These are phyloP conservation scores for Kodamaea nitidulidarum DNA, from an alignment of 805 yeast species.

Conservation along the genomic window DNA sequence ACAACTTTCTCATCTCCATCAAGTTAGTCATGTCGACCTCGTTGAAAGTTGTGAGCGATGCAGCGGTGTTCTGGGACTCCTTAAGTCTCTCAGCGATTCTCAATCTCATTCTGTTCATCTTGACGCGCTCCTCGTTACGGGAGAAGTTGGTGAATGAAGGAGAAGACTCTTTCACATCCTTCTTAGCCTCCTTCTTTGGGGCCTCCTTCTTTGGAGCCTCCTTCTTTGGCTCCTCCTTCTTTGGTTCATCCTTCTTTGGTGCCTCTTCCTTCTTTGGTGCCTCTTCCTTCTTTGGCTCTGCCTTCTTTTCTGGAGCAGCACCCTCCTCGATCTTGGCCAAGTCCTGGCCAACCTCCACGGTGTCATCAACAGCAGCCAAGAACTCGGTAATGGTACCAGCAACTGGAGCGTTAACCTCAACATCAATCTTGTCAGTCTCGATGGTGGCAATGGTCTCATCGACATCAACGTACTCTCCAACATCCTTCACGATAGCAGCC, in stretches of 20 bases:
- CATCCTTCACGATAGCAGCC: constrained; percentile 58
- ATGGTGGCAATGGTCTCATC: constrained; percentile 95
- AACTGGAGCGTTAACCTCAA: constrained; percentile 92
- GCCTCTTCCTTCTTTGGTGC: constrained; percentile 30
- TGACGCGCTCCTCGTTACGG: constrained; percentile 85
- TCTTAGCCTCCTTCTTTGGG: constrained; percentile 28
- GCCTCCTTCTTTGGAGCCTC: constrained; percentile 21
- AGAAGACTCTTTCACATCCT: constrained; percentile 12
- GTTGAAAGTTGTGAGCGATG: constrained; percentile 95
- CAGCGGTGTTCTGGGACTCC: constrained; percentile 99
- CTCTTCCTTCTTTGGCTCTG: constrained; percentile 23
- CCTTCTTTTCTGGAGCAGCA: constrained; percentile 54
- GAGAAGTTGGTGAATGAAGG: constrained; percentile 50
- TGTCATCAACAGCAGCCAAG: constrained; percentile 80
- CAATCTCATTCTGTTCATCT: constrained; percentile 99
- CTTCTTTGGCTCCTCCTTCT: constrained; percentile 31
- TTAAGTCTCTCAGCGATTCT: constrained; percentile 98
- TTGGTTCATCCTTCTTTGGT: constrained; percentile 24
- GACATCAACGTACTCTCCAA: constrained; percentile 81
- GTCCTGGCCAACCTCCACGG: constrained; percentile 95
- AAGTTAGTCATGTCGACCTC: constrained; percentile 95
- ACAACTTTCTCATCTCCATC: constrained; percentile 90
- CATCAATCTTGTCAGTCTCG: constrained; percentile 97
- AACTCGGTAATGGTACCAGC: constrained; percentile 85
- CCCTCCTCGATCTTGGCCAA: constrained; percentile 81